Conservation (phyloP, 2,329 filamentous ascomycete species). For the Fusarium pilosicola region DNA sequence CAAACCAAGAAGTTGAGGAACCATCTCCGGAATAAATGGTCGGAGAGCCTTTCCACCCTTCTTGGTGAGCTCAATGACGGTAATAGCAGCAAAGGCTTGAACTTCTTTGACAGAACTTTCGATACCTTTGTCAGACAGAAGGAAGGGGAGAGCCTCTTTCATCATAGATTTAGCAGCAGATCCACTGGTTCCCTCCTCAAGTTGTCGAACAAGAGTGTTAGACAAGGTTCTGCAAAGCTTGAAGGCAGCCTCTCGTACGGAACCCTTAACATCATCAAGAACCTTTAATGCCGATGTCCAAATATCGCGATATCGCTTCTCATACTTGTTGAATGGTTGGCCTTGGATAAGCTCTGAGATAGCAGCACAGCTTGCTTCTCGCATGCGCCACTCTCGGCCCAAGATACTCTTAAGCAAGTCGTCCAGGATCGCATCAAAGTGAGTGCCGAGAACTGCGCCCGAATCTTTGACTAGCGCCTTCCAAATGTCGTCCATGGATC, state of each 20-base stretch:
- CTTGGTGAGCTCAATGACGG: slow-evolving; percentile 89
- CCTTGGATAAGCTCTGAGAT: slow-evolving; percentile 90
- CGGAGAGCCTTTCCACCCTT: slow-evolving; percentile 82
- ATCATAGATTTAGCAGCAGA: slow-evolving; percentile 83
- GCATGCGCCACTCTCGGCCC: slow-evolving; percentile 91
- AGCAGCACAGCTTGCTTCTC: slow-evolving; percentile 91
- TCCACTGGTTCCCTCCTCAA: slow-evolving; percentile 79
- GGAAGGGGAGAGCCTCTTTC: slow-evolving; percentile 86
- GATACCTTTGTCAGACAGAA: slow-evolving; percentile 87
- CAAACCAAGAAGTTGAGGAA: slow-evolving; percentile 82
- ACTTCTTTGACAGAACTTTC: slow-evolving; percentile 91
- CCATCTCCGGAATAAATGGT: slow-evolving; percentile 82
- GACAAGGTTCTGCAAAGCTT: slow-evolving; percentile 86
- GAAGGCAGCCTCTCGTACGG: slow-evolving; percentile 82
- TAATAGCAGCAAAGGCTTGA: slow-evolving; percentile 82
- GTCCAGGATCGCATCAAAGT: slow-evolving; percentile 90
- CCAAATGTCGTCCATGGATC: slow-evolving; percentile 99
- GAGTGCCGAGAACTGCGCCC: slow-evolving; percentile 75
- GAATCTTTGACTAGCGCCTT: slow-evolving; percentile 93
- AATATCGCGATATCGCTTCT: slow-evolving; percentile 84
- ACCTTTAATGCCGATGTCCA: slow-evolving; percentile 91
- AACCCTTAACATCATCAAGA: slow-evolving; percentile 94
- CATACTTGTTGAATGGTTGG: slow-evolving; percentile 78
- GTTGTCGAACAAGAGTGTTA: slow-evolving; percentile 83
- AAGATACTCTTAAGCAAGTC: slow-evolving; percentile 88